These are phyloP conservation scores for Fusarium verrucosum DNA, from an alignment of 2,329 filamentous ascomycete genomes.

Conservation along the genomic window DNA sequence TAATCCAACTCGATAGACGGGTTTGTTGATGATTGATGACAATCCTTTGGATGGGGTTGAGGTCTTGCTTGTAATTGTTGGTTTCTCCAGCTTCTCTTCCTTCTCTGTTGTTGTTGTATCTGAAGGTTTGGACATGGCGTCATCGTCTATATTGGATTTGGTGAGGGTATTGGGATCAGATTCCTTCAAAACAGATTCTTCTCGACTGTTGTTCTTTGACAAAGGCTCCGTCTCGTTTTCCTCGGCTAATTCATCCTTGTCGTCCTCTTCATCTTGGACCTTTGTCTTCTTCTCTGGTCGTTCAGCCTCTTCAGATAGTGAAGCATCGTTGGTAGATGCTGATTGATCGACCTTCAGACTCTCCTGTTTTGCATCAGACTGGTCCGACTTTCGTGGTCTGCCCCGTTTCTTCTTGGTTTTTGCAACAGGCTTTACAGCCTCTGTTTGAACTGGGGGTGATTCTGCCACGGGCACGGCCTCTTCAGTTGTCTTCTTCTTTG, in stretches of 20 bases:
- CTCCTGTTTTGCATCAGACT: conserved; percentile 16
- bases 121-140: background rate
- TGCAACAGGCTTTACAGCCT: conserved; percentile 11
- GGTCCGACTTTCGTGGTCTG: conserved; percentile 53
- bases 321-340: conserved; percentile 1
- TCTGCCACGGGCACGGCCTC: conserved; percentile 20
- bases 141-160: conserved; percentile 2
- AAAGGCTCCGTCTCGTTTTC: background rate
- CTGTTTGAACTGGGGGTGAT: background rate
- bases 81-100: conserved; percentile 9
- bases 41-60: conserved; percentile 29
- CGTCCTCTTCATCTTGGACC: background rate
- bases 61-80: conserved; percentile 1
- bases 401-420: conserved; percentile 53
- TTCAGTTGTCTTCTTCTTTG: conserved; percentile 42
- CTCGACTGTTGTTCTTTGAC: background rate
- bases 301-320: conserved; percentile 5
- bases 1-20: conserved; percentile 60
- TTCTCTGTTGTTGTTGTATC: background rate
- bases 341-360: conserved; percentile 5
- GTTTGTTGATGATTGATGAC: conserved; percentile 47
- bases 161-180: conserved; percentile 1
- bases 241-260: conserved; percentile 6
- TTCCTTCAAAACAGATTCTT: conserved; percentile 22
- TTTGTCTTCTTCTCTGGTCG: conserved; percentile 9